These are phyloP conservation scores for Chrysanthemum makinoi DNA, from an alignment of 129 eudicot species.

Conservation along the genomic window DNA sequence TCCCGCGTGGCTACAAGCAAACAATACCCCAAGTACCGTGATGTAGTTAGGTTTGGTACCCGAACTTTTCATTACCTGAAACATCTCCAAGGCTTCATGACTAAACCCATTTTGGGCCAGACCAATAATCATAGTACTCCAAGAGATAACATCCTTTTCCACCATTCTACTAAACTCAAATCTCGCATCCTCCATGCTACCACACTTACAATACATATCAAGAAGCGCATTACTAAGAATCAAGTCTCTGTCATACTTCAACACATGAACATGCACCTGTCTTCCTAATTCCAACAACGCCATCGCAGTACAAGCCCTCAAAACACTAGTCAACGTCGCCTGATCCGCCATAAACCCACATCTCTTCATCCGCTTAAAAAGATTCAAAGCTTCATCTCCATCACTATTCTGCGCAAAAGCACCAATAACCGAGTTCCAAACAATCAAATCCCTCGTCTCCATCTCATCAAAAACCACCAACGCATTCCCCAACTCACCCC, in stretches of 20 bases:
- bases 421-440: slow-evolving; percentile 78
- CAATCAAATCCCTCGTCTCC: slow-evolving; percentile 61
- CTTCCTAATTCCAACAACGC: slow-evolving; percentile 67
- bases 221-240: slow-evolving; percentile 71
- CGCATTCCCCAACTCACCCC: slow-evolving; percentile 62
- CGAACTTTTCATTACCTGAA: slow-evolving; percentile 46
- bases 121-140: slow-evolving; percentile 80
- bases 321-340: slow-evolving; percentile 60
- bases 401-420: slow-evolving; percentile 68
- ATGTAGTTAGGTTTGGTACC: slow-evolving; percentile 60
- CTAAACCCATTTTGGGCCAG: slow-evolving; percentile 80
- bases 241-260: slow-evolving; percentile 60
- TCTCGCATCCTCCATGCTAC: slow-evolving; percentile 73
- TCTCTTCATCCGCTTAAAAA: slow-evolving; percentile 65
- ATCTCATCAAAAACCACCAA: slow-evolving; percentile 49
- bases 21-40: slow-evolving; percentile 59
- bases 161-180: slow-evolving; percentile 41
- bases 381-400: slow-evolving; percentile 65
- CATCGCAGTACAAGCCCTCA: slow-evolving; percentile 66
- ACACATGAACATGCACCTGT: slow-evolving; percentile 71
- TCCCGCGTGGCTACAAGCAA: slow-evolving; percentile 85
- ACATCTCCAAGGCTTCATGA: slow-evolving; percentile 48
- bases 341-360: slow-evolving; percentile 61
- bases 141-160: slow-evolving; percentile 70
- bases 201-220: slow-evolving; percentile 85